phyloP scores from a whole-genome alignment of 805 yeast species.

The Yarrowia hollandica region DNA sequence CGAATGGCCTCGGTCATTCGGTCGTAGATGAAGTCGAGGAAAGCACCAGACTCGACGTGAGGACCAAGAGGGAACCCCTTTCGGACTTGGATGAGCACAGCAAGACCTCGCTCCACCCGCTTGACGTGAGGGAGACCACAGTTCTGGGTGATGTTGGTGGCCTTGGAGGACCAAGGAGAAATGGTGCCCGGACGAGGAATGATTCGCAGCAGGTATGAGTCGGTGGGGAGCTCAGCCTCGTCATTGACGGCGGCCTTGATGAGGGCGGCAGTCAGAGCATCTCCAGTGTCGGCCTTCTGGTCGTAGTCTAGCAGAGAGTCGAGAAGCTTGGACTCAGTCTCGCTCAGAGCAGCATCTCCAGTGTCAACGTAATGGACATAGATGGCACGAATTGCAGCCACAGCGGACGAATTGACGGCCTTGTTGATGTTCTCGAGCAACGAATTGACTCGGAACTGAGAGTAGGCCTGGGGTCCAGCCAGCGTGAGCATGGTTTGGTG shows the following conservation, averaged over 20 bases:
- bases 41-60: conserved; percentile 53
- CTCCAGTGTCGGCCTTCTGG: conserved; percentile 56
- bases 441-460: conserved; percentile 78
- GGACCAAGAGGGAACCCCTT: conserved; percentile 68
- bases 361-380: conserved; percentile 79
- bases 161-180: conserved; percentile 99
- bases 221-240: conserved; percentile 38
- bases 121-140: conserved; percentile 77
- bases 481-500: conserved; percentile 47
- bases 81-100: conserved; percentile 68
- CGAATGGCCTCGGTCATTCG: conserved; percentile 83
- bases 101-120: conserved; percentile 88
- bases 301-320: conserved; percentile 73
- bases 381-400: conserved; percentile 68
- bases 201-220: conserved; percentile 63
- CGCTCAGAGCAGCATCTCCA: conserved; percentile 41
- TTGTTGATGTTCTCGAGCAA: conserved; percentile 71
- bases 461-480: conserved; percentile 89
- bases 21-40: conserved; percentile 76
- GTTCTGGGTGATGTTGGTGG: conserved; percentile 87
- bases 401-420: conserved; percentile 64
- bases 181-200: conserved; percentile 95
- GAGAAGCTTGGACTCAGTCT: conserved; percentile 46
- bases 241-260: conserved; percentile 43
- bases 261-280: conserved; percentile 48